phyloP scores from a whole-genome alignment of 345 rosid species.

The Lepidium africanum region DNA sequence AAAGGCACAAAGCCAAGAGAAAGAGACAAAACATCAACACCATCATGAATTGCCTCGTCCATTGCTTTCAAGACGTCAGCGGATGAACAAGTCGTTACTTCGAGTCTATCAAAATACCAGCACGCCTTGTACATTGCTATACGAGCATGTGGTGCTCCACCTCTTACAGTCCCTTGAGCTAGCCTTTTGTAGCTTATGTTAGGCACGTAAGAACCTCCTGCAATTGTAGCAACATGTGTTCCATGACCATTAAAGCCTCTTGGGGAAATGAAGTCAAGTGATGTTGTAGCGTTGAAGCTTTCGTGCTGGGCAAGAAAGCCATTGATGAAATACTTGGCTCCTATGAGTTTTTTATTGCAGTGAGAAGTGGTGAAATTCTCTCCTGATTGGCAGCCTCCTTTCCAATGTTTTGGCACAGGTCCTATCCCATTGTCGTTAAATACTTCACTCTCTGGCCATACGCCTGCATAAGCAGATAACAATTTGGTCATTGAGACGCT shows the following conservation, averaged over 20 bases:
- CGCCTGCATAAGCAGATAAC: not conserved
- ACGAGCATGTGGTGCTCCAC: constrained; percentile 36
- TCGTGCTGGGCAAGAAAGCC: constrained; percentile 29
- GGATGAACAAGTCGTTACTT: constrained; percentile 5
- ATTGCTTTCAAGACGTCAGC: constrained; percentile 48
- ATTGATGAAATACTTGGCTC: constrained; percentile 41
- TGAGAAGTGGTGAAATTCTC: constrained; percentile 15
- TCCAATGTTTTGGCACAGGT: constrained; percentile 9
- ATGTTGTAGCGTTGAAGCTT: constrained; percentile 27
- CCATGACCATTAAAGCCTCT: constrained; percentile 48
- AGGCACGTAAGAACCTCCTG: constrained; percentile 37
- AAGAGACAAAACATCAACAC: constrained; percentile 43
- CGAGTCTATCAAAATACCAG: constrained; percentile 23
- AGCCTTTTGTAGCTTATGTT: constrained; percentile 39
- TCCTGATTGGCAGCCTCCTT: constrained; percentile 23
- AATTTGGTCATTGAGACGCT: not conserved
- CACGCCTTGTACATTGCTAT: constrained; percentile 50
- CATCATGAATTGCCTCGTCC: constrained; percentile 47
- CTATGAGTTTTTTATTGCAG: constrained; percentile 52
- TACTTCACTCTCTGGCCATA: constrained; percentile 27
- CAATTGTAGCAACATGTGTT: constrained; percentile 43
- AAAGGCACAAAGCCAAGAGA: constrained; percentile 32
- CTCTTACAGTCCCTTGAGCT: constrained; percentile 36
- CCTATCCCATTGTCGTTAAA: constrained; percentile 25
- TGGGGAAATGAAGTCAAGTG: constrained; percentile 37